Conservation (phyloP, 1,284 basidiomycete genomes). For the Austropuccinia psidii region DNA sequence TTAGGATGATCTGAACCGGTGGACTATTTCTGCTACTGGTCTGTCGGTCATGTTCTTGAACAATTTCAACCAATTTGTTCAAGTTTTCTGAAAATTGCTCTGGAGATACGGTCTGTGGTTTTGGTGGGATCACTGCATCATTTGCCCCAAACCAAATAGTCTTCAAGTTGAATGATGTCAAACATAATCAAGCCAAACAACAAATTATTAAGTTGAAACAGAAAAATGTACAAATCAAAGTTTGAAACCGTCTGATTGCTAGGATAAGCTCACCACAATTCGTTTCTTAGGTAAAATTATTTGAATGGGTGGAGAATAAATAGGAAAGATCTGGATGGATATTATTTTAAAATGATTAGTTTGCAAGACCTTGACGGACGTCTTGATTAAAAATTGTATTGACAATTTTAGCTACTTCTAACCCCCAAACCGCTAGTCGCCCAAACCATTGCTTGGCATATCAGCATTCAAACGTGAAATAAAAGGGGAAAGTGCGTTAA, state of each 20-base stretch:
- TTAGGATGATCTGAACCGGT: constrained; percentile 17
- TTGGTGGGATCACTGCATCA: constrained; percentile 19
- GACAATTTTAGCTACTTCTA: constrained; percentile 29
- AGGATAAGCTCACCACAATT: constrained; percentile 17
- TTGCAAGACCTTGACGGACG: neutral
- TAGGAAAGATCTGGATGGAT: constrained; percentile 4
- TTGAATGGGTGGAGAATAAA: neutral
- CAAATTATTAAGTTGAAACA: neutral
- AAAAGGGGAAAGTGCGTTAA: neutral
- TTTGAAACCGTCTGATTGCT: neutral
- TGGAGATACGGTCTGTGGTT: constrained; percentile 17
- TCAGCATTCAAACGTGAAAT: neutral
- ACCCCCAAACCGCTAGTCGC: constrained; percentile 18
- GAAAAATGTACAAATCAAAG: neutral
- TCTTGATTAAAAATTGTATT: neutral
- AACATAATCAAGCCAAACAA: neutral
- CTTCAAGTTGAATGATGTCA: no score
- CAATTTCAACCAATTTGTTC: constrained; percentile 10
- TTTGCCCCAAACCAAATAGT: constrained; percentile 36
- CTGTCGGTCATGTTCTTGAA: neutral
- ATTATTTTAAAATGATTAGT: no score
- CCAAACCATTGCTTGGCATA: neutral
- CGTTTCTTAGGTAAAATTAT: constrained; percentile 16
- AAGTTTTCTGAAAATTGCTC: constrained; percentile 23
- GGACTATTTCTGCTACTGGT: neutral